Evolutionary conservation across 352 stramenopile species (phyloP), one percentile per base, ranked within the genome.

Genomic region (Pythium myriotylum): DNA sequence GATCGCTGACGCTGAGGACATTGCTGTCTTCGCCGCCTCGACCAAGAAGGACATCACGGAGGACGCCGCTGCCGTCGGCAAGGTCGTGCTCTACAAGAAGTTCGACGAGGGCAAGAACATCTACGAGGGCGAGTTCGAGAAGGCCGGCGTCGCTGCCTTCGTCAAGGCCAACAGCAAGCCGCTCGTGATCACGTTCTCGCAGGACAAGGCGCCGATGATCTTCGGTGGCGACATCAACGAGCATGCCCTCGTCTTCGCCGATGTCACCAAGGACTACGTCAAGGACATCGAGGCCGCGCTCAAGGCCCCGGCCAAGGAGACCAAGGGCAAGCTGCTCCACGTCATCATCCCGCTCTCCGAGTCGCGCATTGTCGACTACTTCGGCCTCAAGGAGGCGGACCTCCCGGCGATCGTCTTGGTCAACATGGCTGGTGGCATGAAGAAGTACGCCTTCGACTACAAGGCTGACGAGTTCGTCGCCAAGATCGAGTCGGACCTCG

Each of bases 301-400:
- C 27, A 86, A 91, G 73, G 58, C 60, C 29, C 69, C 79, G 22
- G 86, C 88, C 40, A 69, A 83, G 62, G 78, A 73, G 46, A 88
- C 86, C 77, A 94, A 94, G 85, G 89, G 91, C 68, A 91, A 97
- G 69, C 68, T 95, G 54, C 71, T 97, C 45, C 88, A 97, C 77
- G 84, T 98, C 16, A 73, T 95, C 54, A 86, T 98, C 57, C 86
- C 86, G 45, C 73, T 76, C 60, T 88, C 81, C 20, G 92, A 98
- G 77, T 83, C 81, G 39, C 90, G 90, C 46, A 91, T 98, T 27
- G 72, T 98, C 33, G 90, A 97, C 45, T 98, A 97, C 86, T 98
- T 98, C 59, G 92, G 87, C 58, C 67, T 98, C 27, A 89, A 84
- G 67, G 73, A 87, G 26, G 87, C 84, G 27, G 82, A 96, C 60